These are phyloP conservation scores for Herpomyces periplanetae DNA, from an alignment of 2,329 filamentous ascomycete species.

Conservation along the genomic window DNA sequence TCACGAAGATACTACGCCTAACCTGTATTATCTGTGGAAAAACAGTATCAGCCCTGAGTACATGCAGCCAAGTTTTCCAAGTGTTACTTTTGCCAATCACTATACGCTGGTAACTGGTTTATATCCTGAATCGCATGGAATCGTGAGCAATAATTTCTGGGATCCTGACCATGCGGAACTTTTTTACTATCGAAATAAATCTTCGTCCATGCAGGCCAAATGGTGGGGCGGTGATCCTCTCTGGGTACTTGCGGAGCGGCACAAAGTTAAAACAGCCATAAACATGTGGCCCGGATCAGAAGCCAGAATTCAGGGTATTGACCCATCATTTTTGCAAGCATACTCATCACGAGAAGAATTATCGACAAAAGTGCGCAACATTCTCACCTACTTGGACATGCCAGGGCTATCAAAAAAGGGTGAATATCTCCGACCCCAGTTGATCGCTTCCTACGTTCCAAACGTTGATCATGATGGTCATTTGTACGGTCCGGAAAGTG, in stretches of 20 bases:
- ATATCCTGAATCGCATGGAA: constrained; percentile 63
- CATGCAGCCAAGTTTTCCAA: constrained; percentile 79
- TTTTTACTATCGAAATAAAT: constrained; percentile 52
- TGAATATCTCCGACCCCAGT: constrained; percentile 26
- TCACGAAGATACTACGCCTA: constrained; percentile 40
- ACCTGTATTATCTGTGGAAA: constrained; percentile 32
- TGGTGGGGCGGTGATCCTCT: constrained; percentile 90
- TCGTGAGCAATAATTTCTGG: constrained; percentile 85
- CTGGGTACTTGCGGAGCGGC: constrained; percentile 64
- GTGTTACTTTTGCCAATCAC: constrained; percentile 41
- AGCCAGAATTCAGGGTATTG: constrained; percentile 31
- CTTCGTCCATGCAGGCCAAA: constrained; percentile 33
- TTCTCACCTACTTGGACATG: constrained; percentile 47
- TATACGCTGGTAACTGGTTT: constrained; percentile 23
- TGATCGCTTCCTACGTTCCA: constrained; percentile 79
- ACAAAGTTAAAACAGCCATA: constrained; percentile 35
- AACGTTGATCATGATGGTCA: constrained; percentile 66
- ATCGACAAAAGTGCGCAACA: constrained; percentile 29
- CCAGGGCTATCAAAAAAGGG: constrained; percentile 18
- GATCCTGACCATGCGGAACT: constrained; percentile 33
- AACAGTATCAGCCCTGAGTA: constrained; percentile 61
- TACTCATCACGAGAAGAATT: constrained; percentile 43
- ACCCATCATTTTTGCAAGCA: constrained; percentile 43
- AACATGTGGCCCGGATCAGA: constrained; percentile 99
- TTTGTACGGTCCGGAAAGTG: constrained; percentile 66